Conservation (phyloP, 192 early-diverging fungal species). For the Coemansia sp. region DNA sequence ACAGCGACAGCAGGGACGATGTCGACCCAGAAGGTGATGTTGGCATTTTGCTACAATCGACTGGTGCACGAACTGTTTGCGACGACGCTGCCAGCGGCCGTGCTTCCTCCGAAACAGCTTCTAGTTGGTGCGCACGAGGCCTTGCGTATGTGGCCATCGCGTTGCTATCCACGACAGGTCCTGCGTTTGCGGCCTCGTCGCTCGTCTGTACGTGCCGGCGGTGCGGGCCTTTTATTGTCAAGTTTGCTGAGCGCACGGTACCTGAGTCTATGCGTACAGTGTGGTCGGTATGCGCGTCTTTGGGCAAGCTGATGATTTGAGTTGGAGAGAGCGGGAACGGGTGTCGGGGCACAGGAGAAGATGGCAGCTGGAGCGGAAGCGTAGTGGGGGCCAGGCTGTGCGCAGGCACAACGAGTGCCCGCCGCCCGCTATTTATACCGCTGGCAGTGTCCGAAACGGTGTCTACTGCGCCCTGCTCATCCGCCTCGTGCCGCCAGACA, state of each 20-base stretch:
- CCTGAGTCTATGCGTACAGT: neutral
- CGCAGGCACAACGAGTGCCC: conserved; percentile 14
- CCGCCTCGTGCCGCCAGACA: neutral
- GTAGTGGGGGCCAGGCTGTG: neutral
- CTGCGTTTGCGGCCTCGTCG: too few relatives aligned
- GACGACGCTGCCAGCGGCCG: neutral
- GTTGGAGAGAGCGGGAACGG: conserved; percentile 10
- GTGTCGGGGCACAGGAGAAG: conserved; percentile 6
- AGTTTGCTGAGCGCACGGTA: neutral
- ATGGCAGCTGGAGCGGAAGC: conserved; percentile 7
- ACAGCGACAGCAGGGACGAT: conserved; percentile 6
- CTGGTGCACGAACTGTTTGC: neutral
- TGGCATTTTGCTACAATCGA: neutral
- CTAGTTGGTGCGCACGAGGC: neutral
- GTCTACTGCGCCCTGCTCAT: neutral
- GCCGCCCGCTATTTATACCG: conserved; percentile 11
- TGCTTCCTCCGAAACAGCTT: neutral
- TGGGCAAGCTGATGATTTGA: neutral
- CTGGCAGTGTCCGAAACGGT: neutral
- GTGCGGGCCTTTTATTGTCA: neutral
- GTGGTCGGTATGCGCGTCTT: conserved; percentile 5
- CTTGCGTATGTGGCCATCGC: neutral
- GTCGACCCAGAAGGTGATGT: neutral
- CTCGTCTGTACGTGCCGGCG: neutral
- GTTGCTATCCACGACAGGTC: neutral